These are phyloP conservation scores for Hypoxylon sp. DNA, from an alignment of 2,329 filamentous ascomycete species.

Conservation along the genomic window DNA sequence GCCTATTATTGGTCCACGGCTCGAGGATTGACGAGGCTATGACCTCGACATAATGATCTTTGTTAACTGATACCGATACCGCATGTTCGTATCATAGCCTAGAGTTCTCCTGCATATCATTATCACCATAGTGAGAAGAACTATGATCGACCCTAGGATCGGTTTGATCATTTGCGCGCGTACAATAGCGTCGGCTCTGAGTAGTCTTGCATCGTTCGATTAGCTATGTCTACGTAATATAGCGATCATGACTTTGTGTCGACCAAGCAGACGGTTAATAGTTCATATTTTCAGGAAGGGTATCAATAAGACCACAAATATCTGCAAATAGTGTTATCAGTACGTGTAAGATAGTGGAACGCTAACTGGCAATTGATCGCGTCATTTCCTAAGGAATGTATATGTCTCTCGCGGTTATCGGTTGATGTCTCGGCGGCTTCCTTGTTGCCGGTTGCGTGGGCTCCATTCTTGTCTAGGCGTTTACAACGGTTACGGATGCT, in stretches of 20 bases:
- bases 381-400: not conserved
- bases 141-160: conserved; percentile 38
- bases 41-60: conserved; percentile 1
- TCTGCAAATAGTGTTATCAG: not conserved
- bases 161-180: conserved; percentile 32
- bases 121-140: conserved; percentile 27
- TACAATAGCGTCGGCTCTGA: conserved; percentile 7
- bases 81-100: conserved; percentile 12
- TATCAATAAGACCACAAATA: not conserved
- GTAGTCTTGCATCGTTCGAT: conserved; percentile 21
- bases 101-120: conserved; percentile 16
- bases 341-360: not conserved
- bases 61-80: conserved; percentile 1
- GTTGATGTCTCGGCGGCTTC: conserved; percentile 26
- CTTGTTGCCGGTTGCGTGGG: conserved; percentile 31
- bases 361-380: not conserved
- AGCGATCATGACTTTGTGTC: not conserved
- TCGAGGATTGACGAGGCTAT: conserved; percentile 5
- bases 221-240: conserved; percentile 1
- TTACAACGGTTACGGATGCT: conserved; percentile 18
- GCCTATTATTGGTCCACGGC: conserved; percentile 7
- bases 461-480: conserved; percentile 31
- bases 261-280: not conserved
- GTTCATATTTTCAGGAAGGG: not conserved
- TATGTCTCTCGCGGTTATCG: conserved; percentile 6